Base-by-base conservation (phyloP, 305 asterid genomes). In the Fraxinus nigra region DNA sequence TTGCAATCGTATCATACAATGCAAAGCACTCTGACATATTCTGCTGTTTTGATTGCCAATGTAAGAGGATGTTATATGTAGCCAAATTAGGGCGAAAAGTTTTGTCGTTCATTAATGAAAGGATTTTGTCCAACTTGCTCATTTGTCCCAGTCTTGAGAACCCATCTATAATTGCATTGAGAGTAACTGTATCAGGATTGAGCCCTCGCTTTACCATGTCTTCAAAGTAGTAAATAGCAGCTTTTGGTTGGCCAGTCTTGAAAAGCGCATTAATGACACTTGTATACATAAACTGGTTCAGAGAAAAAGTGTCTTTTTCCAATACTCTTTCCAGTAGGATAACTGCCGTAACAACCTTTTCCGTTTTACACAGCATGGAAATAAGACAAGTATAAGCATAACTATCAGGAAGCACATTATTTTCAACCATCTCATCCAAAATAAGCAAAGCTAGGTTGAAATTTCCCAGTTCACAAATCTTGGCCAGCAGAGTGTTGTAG, bases 51-150 rank as follows among this genome's bases (percentile, higher is more conserved):
- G 98, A 85, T 51, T 92, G 90, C 79, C 97, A 93, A 65, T 90
- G 97, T 85, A 95, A 84, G 72, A 94, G 93, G 83, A 93, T 89
- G 81, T 91, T 94, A 82, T 89, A 92, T 4, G 99, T 92, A 83
- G 84, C 89, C 89, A 95, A 85, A 88, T 76, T 91, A 56, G 96
- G 96, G 46, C 78, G 56, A 77, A 92, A 78, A 67, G 79, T 78
- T 79, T 65, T 75, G 16, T 48, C 67, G 0, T 82, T 89, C 92
- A 90, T 87, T 80, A 84, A 72, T 22, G 87, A 86, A 54, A 92
- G 59, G 78, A 85, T 75, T 59, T 87, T 30, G 34, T 84, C 75
- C 86, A 88, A 85, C 87, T 87, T 86, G 46, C 75, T 87, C 82
- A 86, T 63, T 33, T 90, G 86, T 48, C 97, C 93, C 34, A 80